phyloP scores from a whole-genome alignment of 2,329 filamentous ascomycete species.

The Pseudogymnoascus sp. region DNA sequence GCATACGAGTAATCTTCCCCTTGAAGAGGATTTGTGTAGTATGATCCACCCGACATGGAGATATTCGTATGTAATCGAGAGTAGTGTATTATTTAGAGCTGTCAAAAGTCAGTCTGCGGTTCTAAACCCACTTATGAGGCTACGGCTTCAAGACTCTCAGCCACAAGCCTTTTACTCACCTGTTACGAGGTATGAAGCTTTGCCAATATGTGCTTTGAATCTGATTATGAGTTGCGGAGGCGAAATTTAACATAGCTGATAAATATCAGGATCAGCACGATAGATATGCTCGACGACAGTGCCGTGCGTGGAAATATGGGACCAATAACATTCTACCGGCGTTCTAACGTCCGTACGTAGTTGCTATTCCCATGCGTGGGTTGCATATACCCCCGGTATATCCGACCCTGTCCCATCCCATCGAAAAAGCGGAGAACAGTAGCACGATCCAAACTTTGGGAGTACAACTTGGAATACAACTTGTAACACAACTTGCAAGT shows the following conservation, averaged over 20 bases:
- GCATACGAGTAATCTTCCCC: neutral
- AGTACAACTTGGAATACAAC: too few relatives aligned
- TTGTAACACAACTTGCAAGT: neutral
- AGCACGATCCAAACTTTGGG: neutral
- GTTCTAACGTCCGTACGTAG: neutral
- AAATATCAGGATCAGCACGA: neutral
- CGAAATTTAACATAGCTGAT: neutral
- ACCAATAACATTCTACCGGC: neutral
- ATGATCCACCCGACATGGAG: neutral
- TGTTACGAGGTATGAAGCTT: neutral
- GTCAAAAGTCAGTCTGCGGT: neutral
- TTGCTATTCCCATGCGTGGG: neutral
- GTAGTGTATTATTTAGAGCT: constrained; percentile 1
- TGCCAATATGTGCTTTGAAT: neutral
- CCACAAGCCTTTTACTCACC: neutral
- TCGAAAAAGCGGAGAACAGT: neutral
- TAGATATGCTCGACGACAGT: neutral
- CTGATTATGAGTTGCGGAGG: neutral
- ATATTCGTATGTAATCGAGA: neutral
- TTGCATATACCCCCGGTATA: neutral
- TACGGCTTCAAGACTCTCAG: neutral
- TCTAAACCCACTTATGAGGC: neutral
- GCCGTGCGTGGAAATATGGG: neutral
- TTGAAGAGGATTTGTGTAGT: neutral
- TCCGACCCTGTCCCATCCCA: neutral